Conservation (phyloP, 352 stramenopile species). For the Ophiocytium majus region DNA sequence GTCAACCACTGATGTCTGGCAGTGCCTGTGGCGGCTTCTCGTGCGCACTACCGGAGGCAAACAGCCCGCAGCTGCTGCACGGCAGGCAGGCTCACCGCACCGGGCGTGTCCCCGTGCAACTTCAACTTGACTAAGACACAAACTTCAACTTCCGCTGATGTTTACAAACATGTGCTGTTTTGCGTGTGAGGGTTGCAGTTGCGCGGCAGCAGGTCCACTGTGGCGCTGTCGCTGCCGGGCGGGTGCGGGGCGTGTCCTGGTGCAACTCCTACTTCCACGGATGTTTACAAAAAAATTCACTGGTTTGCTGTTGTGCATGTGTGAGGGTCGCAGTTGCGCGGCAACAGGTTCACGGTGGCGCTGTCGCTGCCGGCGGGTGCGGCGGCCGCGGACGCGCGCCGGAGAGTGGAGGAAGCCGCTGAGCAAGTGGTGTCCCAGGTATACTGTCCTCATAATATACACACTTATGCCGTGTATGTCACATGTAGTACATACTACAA, state of each 20-base stretch:
- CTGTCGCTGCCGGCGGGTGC: neutral
- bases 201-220: neutral
- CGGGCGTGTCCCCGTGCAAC: neutral
- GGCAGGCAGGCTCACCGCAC: neutral
- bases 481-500: no score
- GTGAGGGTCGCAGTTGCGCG: neutral
- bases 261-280: no score
- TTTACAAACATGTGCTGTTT: neutral
- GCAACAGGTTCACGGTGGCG: neutral
- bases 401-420: no score
- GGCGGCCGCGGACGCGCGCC: neutral
- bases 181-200: no score
- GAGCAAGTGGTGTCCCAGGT: no score
- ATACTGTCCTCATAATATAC: no score
- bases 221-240: no score
- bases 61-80: neutral
- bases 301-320: no score
- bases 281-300: no score
- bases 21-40: neutral
- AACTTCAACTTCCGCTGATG: neutral
- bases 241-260: no score
- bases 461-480: no score
- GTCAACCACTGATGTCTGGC: neutral
- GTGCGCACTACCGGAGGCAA: neutral
- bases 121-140: neutral